Base-by-base conservation (phyloP, 1,284 basidiomycete genomes). In the Cutaneotrichosporon spelunceum region DNA sequence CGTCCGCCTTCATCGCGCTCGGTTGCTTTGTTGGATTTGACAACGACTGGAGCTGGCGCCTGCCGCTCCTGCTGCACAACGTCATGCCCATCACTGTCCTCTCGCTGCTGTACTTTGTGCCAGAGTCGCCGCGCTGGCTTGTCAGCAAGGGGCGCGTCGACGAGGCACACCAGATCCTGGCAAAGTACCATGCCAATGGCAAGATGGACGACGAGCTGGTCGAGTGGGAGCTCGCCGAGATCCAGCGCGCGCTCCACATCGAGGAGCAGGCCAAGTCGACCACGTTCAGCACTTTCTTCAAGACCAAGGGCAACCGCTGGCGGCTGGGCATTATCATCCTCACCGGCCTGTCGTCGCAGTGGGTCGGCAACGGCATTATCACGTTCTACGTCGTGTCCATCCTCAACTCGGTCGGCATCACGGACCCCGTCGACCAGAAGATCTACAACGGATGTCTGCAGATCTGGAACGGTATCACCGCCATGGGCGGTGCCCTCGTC, bases 301-400 rank as follows among this genome's bases (percentile, higher is more conserved):
- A 54, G 36, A 78, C 73, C n/a, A 70, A 63, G 33, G 78, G 77
- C 2, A 79, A 79, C 64, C 66, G 83, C 54, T 79, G 75, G 53
- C 76, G 84, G 5, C 63, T 84, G 30, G 50, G 82, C 23, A 78
- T 85, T 52, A 78, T 80, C 10, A 68, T 80, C 23, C 3, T 26
- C 65, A 70, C 85, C 47, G 84, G 83, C n/a, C 62, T 85, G 19
- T 44, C 30, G 19, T 39, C 53, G 23, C 57, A 62, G 29, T 62
- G 61, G 61, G 47, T 54, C 30, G 61, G 61, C 5, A 62, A 62
- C 30, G 61, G 57, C 13, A 48, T 59, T 13, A 52, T 62, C 47
- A 42, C 36, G 11, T 58, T 55, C 47, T 62, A 62, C 56, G 33
- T 58, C 23, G 52, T 55, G 3, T 27, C 63, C 54, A 59, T 66